Conservation (phyloP, 495 filamentous ascomycete species). For the Coniosporium apollinis region DNA sequence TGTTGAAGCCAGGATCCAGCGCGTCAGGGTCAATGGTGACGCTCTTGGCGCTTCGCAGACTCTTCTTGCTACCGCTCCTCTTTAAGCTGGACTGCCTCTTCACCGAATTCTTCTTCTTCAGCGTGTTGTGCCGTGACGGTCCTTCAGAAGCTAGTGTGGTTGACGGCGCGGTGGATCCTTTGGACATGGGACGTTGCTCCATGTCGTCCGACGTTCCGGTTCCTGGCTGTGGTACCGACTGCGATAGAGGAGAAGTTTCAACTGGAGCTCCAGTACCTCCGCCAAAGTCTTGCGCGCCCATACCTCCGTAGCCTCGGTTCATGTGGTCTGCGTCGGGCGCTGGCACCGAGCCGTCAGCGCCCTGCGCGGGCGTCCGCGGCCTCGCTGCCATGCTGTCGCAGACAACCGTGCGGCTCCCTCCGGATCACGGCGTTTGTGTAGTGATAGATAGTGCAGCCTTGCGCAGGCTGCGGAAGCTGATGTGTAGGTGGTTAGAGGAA, state of each 20-base stretch:
- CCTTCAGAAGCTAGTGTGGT: conserved; percentile 5
- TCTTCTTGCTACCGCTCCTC: conserved; percentile 52
- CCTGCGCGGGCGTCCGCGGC: conserved; percentile 12
- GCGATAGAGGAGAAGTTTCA: conserved; percentile 28
- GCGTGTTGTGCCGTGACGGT: conserved; percentile 55
- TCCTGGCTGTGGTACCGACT: conserved; percentile 20
- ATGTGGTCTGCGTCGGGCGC: conserved; percentile 14
- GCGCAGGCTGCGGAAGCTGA: too few species aligned
- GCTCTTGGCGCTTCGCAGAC: conserved; percentile 58
- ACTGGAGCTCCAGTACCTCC: conserved; percentile 10
- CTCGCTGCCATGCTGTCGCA: conserved; percentile 6
- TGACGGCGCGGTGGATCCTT: conserved; percentile 15
- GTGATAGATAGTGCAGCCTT: too few species aligned
- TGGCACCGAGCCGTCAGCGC: conserved; percentile 14
- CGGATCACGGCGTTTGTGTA: too few species aligned
- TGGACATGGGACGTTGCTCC: conserved; percentile 27
- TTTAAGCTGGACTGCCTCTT: conserved; percentile 57
- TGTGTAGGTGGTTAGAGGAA: too few species aligned
- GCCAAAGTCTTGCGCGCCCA: background rate
- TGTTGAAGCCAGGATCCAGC: conserved; percentile 52
- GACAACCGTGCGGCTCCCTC: too few species aligned
- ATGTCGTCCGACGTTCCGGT: conserved; percentile 51
- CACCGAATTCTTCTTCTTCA: conserved; percentile 74
- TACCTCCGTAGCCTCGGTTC: conserved; percentile 17
- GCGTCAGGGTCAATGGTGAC: conserved; percentile 41